Conservation (phyloP, 2,329 filamentous ascomycete species). For the Fusarium nanum region DNA sequence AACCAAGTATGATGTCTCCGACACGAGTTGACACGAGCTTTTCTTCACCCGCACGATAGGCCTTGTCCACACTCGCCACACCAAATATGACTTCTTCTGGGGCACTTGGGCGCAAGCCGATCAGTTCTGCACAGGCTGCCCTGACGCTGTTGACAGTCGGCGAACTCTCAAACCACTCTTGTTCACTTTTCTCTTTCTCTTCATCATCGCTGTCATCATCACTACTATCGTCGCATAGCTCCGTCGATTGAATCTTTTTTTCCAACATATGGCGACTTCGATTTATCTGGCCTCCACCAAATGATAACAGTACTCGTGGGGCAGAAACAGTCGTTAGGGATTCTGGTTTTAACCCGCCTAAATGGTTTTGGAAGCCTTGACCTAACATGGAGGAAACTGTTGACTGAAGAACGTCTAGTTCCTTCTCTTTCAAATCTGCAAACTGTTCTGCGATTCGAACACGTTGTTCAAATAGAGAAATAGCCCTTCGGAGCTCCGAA, state of each 20-base stretch:
- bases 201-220: background rate
- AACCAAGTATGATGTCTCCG: background rate
- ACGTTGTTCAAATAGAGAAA: constrained; percentile 1
- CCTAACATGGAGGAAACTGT: background rate
- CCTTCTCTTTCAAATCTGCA: background rate
- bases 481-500: background rate
- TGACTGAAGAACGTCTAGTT: background rate
- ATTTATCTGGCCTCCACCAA: background rate
- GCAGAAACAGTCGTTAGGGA: background rate
- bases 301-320: background rate
- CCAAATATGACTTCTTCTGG: constrained; percentile 1
- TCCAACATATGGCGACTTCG: background rate
- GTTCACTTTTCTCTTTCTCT: background rate
- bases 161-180: background rate
- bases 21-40: background rate
- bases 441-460: constrained; percentile 3
- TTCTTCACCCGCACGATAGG: background rate
- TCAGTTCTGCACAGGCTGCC: background rate
- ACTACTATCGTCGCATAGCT: background rate
- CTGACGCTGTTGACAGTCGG: background rate
- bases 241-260: background rate
- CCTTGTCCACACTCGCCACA: background rate
- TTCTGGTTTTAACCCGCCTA: background rate
- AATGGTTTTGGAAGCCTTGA: background rate
- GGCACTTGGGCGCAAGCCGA: background rate